Evolutionary conservation across 192 early-diverging fungal genomes (phyloP).

Genomic region (Coemansia sp.): DNA sequence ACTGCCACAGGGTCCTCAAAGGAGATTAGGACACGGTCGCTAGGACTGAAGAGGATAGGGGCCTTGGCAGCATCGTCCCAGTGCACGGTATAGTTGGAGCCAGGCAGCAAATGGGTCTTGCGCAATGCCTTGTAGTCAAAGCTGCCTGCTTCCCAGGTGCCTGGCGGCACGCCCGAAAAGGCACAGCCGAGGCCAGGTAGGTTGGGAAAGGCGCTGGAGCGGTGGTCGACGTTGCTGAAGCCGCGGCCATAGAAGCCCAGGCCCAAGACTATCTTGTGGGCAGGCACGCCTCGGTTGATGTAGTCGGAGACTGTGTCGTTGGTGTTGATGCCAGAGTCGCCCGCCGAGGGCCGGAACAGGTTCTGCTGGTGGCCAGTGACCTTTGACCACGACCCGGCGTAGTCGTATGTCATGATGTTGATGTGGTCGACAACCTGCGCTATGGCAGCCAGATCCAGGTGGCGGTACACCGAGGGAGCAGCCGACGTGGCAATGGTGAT

Average conservation of each 20-base stretch:
- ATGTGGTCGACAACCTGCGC: slow-evolving; percentile 70
- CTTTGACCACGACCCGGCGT: slow-evolving; percentile 64
- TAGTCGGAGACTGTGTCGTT: slow-evolving; percentile 71
- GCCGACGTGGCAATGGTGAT: slow-evolving; percentile 71
- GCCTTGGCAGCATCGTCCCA: slow-evolving; percentile 80
- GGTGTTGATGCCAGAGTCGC: slow-evolving; percentile 61
- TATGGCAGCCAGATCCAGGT: slow-evolving; percentile 62
- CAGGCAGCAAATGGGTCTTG: slow-evolving; percentile 45
- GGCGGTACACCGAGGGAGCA: slow-evolving; percentile 61
- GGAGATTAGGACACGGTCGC: slow-evolving; percentile 67
- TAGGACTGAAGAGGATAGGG: slow-evolving; percentile 78
- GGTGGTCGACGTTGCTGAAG: slow-evolving; percentile 77
- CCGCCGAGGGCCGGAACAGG: slow-evolving; percentile 63
- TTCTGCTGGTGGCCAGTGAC: slow-evolving; percentile 86
- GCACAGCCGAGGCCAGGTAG: slow-evolving; percentile 58
- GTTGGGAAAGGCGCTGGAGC: slow-evolving; percentile 30
- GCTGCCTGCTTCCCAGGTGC: slow-evolving; percentile 88
- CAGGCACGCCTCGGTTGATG: slow-evolving; percentile 70
- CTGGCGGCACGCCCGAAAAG: slow-evolving; percentile 72
- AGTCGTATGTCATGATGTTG: slow-evolving; percentile 94
- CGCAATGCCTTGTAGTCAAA: slow-evolving; percentile 85
- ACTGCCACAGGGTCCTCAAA: slow-evolving; percentile 77
- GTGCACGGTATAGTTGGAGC: slow-evolving; percentile 61
- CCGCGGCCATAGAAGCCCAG: slow-evolving; percentile 92
- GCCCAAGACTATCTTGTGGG: slow-evolving; percentile 86